Evolutionary conservation across 371 early-diverging fungal species (phyloP), one percentile per base, ranked within the genome.

Genomic region (Apophysomyces sp.): DNA sequence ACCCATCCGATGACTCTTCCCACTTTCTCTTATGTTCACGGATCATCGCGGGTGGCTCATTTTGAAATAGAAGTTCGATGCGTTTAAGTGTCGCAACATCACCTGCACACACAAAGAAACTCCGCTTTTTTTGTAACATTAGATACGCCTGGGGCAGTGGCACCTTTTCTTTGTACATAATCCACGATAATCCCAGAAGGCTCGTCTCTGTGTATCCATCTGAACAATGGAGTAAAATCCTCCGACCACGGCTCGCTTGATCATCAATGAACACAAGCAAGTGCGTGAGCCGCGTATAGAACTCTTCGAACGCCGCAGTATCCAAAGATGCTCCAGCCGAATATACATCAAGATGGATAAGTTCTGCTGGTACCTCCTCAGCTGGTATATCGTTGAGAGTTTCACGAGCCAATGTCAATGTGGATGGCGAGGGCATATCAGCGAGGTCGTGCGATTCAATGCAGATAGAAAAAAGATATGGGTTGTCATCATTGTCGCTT

Each of bases 151-250:
- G 78, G 0, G 86, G 86, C 44, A 88, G 67, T 27, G 67, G 62
- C 28, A 83, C 34, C 54, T 72, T 72, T 36, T 69, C 66, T 12
- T 78, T 72, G 54, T 78, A 82, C 86, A 88, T 88, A 32, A 88
- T 62, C 66, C 83, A 81, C 15, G 73, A 63, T 13, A 88, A 65
- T 0, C 73, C 78, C 13, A 88, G 30, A 16, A 84, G 44, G 32
- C 83, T 81, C 0, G 83, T 78, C 55, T 88, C 88, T 0, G 85
- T 86, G 52, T 88, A 88, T 11, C 86, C 88, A 49, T 88, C 88
- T 2, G 81, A 69, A 41, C 86, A 88, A 57, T 88, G 85, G 49
- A 88, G 80, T 31, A 88, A 60, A 7, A 84, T 77, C 3, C 65
- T 71, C 3, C 82, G 73, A 9, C 75, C 66, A 4, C 57, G 24